These are phyloP conservation scores for Metschnikowia amazonensis DNA, from an alignment of 805 yeast genomes.

Conservation along the genomic window DNA sequence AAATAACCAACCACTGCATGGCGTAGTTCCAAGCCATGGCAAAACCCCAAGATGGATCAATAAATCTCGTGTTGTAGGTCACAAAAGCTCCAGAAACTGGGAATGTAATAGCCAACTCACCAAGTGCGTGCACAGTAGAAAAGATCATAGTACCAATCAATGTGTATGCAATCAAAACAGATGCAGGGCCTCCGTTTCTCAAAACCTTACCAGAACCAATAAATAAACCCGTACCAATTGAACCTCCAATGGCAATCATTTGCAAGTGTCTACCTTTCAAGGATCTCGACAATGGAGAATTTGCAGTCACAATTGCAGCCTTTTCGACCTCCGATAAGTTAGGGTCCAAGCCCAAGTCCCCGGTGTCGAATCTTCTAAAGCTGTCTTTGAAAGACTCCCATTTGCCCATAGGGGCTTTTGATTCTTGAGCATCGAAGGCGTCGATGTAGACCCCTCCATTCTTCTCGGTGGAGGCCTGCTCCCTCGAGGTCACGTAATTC, in stretches of 20 bases:
- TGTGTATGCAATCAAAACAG: constrained; percentile 37
- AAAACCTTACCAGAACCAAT: constrained; percentile 68
- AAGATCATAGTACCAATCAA: constrained; percentile 33
- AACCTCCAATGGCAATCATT: constrained; percentile 81
- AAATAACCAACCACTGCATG: constrained; percentile 49
- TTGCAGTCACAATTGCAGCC: constrained; percentile 47
- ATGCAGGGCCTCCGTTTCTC: constrained; percentile 69
- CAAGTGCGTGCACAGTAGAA: constrained; percentile 41
- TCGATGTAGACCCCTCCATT: constrained; percentile 37
- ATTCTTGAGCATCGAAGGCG: constrained; percentile 23
- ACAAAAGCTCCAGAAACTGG: constrained; percentile 49
- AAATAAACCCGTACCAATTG: constrained; percentile 80
- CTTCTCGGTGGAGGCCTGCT: constrained; percentile 34
- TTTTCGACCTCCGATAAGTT: constrained; percentile 38
- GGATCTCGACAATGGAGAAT: constrained; percentile 54
- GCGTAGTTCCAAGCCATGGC: constrained; percentile 72
- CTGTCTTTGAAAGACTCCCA: constrained; percentile 27
- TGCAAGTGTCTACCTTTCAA: constrained; percentile 58
- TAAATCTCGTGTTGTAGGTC: constrained; percentile 59
- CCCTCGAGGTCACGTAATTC: constrained; percentile 37
- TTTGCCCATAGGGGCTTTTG: constrained; percentile 14
- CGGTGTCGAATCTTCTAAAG: constrained; percentile 30
- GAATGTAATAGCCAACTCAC: constrained; percentile 49
- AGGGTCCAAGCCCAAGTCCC: constrained; percentile 43
- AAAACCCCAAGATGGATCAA: constrained; percentile 67